A percentile compares a stretch with the other conserved stretches of the same genome.
These are phyloP conservation scores for Rutstroemia sydowiana DNA, from an alignment of 2,329 filamentous ascomycete species.

Conservation along the genomic window DNA sequence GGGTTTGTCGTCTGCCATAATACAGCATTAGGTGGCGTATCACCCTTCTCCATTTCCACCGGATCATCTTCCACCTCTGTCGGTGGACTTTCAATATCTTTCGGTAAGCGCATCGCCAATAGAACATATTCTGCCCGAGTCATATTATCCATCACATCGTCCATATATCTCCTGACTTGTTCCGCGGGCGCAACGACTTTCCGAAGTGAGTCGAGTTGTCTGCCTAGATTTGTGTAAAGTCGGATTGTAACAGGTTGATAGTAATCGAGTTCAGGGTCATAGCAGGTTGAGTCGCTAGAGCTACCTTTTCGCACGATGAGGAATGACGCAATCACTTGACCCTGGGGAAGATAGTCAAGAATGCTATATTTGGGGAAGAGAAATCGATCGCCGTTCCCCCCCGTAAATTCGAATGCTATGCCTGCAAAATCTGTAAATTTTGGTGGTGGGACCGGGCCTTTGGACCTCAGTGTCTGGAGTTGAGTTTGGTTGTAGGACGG, in stretches of 20 bases:
- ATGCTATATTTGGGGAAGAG: conserved; percentile 74
- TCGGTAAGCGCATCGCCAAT: conserved; percentile 58
- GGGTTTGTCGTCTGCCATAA: conserved; percentile 24
- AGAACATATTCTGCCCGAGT: conserved; percentile 61
- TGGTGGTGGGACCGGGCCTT: conserved; percentile 46
- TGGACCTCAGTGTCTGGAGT: conserved; percentile 51
- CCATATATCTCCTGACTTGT: conserved; percentile 60
- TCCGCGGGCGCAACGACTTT: conserved; percentile 56
- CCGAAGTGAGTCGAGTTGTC: conserved; percentile 52
- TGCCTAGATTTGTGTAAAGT: conserved; percentile 45
- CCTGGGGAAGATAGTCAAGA: conserved; percentile 56
- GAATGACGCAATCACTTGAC: conserved; percentile 66
- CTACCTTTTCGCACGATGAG: conserved; percentile 68
- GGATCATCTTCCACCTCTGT: background rate
- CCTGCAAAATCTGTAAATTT: conserved; percentile 58
- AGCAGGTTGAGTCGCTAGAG: conserved; percentile 51
- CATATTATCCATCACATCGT: conserved; percentile 62
- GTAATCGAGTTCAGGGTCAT: conserved; percentile 59
- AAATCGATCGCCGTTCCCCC: conserved; percentile 65
- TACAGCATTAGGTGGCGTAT: conserved; percentile 14
- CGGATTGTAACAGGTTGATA: conserved; percentile 68
- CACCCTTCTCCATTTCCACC: conserved; percentile 6
- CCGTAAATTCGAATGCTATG: conserved; percentile 61
- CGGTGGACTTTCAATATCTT: conserved; percentile 21
- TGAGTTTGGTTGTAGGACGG: conserved; percentile 24